phyloP scores from a whole-genome alignment of 352 stramenopile genomes.

The Peronosclerospora sorghi region DNA sequence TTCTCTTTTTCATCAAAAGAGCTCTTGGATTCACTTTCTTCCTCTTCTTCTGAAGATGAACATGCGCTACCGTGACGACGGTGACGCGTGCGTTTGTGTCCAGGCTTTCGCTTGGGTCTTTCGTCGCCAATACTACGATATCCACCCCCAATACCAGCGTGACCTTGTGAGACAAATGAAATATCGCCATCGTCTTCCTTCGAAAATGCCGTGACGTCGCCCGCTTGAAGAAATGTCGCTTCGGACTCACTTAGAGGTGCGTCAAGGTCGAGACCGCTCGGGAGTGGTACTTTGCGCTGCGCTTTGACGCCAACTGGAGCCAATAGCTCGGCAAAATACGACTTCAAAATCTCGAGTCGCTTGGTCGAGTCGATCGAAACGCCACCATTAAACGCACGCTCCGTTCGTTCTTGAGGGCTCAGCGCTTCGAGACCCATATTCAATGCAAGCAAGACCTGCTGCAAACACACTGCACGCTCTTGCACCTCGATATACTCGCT shows the following conservation, averaged over 20 bases:
- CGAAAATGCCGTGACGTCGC: constrained; percentile 43
- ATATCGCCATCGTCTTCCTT: constrained; percentile 75
- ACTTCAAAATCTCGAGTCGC: constrained; percentile 47
- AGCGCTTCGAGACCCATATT: constrained; percentile 48
- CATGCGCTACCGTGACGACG: constrained; percentile 12
- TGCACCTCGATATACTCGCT: constrained; percentile 92
- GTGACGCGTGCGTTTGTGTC: constrained; percentile 22
- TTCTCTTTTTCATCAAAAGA: constrained; percentile 34
- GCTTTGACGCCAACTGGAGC: constrained; percentile 85
- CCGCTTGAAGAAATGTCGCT: constrained; percentile 63
- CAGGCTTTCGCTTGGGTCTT: constrained; percentile 39
- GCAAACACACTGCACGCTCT: constrained; percentile 86
- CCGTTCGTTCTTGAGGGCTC: constrained; percentile 45
- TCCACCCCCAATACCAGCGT: constrained; percentile 19
- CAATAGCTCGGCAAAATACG: constrained; percentile 76
- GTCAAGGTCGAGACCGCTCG: constrained; percentile 69
- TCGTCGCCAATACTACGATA: constrained; percentile 26
- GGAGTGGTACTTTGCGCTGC: constrained; percentile 86
- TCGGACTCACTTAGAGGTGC: constrained; percentile 40
- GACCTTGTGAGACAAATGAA: constrained; percentile 55
- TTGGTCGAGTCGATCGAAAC: constrained; percentile 31
- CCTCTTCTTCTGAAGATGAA: constrained; percentile 18
- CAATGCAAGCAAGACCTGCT: constrained; percentile 56
- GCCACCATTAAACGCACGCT: constrained; percentile 52
- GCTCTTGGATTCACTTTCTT: constrained; percentile 19